Conservation (phyloP, 352 stramenopile genomes). For the Globisporangium alternatum region DNA sequence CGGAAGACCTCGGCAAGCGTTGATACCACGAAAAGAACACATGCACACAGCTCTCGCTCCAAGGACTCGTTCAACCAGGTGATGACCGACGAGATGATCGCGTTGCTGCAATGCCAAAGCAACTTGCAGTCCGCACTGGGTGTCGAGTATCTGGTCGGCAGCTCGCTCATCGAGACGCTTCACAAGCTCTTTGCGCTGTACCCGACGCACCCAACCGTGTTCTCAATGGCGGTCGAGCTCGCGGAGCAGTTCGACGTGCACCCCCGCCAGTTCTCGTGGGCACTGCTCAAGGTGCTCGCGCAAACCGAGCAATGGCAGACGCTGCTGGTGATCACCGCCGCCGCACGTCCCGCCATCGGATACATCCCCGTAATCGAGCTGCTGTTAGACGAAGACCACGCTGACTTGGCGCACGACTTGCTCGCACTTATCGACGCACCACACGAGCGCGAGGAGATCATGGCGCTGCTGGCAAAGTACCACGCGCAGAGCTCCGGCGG, state of each 20-base stretch:
- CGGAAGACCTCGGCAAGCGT: background rate
- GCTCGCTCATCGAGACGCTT: conserved; percentile 53
- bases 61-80: conserved; percentile 39
- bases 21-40: background rate
- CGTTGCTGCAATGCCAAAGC: conserved; percentile 41
- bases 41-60: conserved; percentile 15
- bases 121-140: conserved; percentile 35
- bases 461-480: conserved; percentile 25
- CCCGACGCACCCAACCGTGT: conserved; percentile 30
- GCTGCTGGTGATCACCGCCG: conserved; percentile 34
- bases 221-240: conserved; percentile 34
- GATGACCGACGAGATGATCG: conserved; percentile 49
- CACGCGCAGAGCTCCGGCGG: conserved; percentile 11
- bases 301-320: conserved; percentile 49
- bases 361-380: conserved; percentile 42
- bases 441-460: conserved; percentile 34
- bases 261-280: conserved; percentile 58
- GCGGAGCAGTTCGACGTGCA: conserved; percentile 41
- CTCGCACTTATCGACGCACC: conserved; percentile 29
- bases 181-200: conserved; percentile 59
- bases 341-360: conserved; percentile 38
- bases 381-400: conserved; percentile 41
- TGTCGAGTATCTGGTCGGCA: conserved; percentile 40
- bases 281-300: conserved; percentile 36
- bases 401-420: conserved; percentile 34